phyloP scores from a whole-genome alignment of 768 basidiomycete genomes.

The Holtermannia corniformis region DNA sequence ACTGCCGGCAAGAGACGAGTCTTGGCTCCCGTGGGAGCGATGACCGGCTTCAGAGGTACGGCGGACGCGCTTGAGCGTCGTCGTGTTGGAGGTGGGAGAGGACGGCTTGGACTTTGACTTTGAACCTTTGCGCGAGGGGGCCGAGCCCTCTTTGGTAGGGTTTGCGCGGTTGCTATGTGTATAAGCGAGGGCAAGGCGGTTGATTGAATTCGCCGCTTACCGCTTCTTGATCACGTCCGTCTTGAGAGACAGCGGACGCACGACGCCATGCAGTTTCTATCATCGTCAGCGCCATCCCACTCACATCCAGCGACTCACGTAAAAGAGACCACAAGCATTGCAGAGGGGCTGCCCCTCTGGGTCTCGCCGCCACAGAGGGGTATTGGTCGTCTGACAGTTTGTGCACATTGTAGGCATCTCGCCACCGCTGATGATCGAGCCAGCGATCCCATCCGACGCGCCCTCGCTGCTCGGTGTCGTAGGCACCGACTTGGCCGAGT shows the following conservation, averaged over 20 bases:
- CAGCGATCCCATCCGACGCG: constrained; percentile 54
- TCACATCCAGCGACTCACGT: constrained; percentile 50
- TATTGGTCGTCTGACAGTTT: constrained; percentile 92
- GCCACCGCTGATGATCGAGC: constrained; percentile 31
- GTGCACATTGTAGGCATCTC: constrained; percentile 71
- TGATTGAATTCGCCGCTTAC: constrained; percentile 13
- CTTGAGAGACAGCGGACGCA: constrained; percentile 86
- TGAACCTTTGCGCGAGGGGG: not conserved
- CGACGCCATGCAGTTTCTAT: constrained; percentile 92
- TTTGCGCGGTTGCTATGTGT: constrained; percentile 6
- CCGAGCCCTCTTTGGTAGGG: not conserved
- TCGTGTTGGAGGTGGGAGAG: not conserved
- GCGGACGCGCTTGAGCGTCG: not conserved
- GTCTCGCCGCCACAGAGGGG: constrained; percentile 84
- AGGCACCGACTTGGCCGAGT: constrained; percentile 1
- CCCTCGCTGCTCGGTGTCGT: constrained; percentile 18
- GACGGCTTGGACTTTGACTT: not conserved
- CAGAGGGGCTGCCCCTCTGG: constrained; percentile 87
- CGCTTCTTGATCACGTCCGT: constrained; percentile 94
- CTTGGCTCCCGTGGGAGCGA: not conserved
- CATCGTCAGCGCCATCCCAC: not conserved
- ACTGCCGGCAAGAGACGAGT: not conserved
- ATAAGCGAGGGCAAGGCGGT: not conserved
- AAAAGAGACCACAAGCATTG: constrained; percentile 87
- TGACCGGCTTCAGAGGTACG: not conserved